Base-by-base conservation (phyloP, 352 stramenopile genomes). In the Phytophthora ramorum region DNA sequence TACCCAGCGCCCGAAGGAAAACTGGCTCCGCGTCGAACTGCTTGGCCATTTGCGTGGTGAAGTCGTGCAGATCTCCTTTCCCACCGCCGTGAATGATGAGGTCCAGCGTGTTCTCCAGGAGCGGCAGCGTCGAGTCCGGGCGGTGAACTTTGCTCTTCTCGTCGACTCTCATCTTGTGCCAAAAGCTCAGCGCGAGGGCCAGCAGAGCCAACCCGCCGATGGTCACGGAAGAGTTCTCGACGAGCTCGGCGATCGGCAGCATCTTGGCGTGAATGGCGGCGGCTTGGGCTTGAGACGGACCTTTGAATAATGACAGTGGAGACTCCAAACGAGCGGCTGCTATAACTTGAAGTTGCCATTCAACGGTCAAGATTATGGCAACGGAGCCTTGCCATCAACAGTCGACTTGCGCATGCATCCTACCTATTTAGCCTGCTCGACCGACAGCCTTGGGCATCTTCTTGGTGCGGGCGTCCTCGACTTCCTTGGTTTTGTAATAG, bases 401-500 rank as follows among this genome's bases (percentile, higher is more conserved):
- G 32, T 45, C 16, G 38, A 45, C 4, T 17, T 24, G 16, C 24
- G 24, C 26, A 55, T 54, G 14, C 10, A 54, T 9, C n/a, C 38
- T 30, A 40, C 53, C 52, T 69, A 66, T 16, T 64, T 62, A 79
- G 19, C 71, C 77, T 43, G 82, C 76, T 43, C 82, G 75, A 0
- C 84, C 84, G 1, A 81, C 58, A 3, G 62, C 71, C 60, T 98
- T 99, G n/a, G 97, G 96, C 93, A 99, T 98, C 73, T 99, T 99
- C 77, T 99, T 99, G 22, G 79, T 92, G 54, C 90, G 91, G 10
- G 90, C 68, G 72, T 99, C 97, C 61, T 99, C 92, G 17, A 99
- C 90, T 65, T 99, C 97, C 58, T 96, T 98, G 40, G 87, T 78
- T 75, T 99, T 98, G 81, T 99, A 99, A 78, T 99, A 99, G 79